Percentiles rank a stretch among this genome's conserved stretches.
These are phyloP conservation scores for Rhypophila decipiens DNA, from an alignment of 495 filamentous ascomycete genomes.

Conservation along the genomic window DNA sequence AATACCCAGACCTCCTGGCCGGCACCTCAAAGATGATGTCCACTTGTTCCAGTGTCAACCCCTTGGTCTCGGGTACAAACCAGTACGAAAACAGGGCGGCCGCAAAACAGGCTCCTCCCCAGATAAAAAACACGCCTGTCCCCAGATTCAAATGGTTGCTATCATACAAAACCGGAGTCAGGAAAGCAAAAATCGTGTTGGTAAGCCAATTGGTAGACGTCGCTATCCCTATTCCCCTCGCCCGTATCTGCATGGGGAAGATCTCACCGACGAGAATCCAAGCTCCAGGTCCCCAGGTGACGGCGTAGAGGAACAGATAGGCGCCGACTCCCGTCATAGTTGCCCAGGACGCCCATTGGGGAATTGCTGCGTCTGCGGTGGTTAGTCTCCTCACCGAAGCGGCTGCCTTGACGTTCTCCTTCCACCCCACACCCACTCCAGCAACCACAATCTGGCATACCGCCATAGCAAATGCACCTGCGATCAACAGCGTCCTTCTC, in stretches of 20 bases:
- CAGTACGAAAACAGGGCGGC: constrained; percentile 62
- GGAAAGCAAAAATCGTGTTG: constrained; percentile 45
- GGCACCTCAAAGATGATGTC: constrained; percentile 29
- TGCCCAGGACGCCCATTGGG: constrained; percentile 24
- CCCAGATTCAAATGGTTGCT: constrained; percentile 49
- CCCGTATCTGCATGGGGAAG: constrained; percentile 63
- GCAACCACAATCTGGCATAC: constrained; percentile 60
- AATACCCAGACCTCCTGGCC: neutral
- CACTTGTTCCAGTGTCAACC: constrained; percentile 70
- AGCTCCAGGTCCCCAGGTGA: constrained; percentile 65
- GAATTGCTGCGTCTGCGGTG: constrained; percentile 39
- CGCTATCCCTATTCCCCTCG: constrained; percentile 64
- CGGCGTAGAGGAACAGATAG: constrained; percentile 68
- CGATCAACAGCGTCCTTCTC: constrained; percentile 58
- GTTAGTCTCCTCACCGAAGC: constrained; percentile 49
- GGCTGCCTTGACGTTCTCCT: constrained; percentile 25
- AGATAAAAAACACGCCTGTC: constrained; percentile 63
- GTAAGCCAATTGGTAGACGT: constrained; percentile 77
- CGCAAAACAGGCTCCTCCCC: constrained; percentile 54
- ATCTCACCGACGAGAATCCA: constrained; percentile 65
- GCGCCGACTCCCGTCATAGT: constrained; percentile 63
- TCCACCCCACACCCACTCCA: constrained; percentile 21
- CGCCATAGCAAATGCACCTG: constrained; percentile 65
- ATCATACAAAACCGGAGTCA: constrained; percentile 40
- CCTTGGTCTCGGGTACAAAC: constrained; percentile 72